phyloP scores from a whole-genome alignment of 1,284 basidiomycete species.

The Apiotrichum gracile region DNA sequence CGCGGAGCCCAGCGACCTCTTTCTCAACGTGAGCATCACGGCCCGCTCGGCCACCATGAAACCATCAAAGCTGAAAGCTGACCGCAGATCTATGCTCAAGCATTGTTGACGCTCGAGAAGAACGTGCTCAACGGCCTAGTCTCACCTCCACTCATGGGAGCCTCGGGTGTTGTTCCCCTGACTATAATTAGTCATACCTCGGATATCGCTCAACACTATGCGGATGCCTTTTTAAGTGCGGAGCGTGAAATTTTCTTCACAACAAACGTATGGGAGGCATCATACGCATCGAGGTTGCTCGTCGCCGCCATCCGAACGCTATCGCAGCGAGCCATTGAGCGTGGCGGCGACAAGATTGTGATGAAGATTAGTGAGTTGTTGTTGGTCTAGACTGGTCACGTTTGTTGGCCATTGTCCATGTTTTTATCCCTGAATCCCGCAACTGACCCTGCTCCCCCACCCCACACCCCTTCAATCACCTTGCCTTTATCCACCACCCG shows the following conservation, averaged over 20 bases:
- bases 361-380: constrained; percentile 25
- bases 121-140: constrained; percentile 23
- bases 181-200: constrained; percentile 30
- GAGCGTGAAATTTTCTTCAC: constrained; percentile 30
- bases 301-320: constrained; percentile 26
- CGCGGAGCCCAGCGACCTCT: constrained; percentile 19
- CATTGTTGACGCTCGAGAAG: constrained; percentile 19
- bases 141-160: constrained; percentile 24
- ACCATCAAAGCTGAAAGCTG: neutral
- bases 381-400: neutral
- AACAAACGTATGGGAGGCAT: constrained; percentile 33
- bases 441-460: neutral
- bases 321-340: constrained; percentile 20
- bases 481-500: too few relatives aligned
- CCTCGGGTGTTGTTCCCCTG: constrained; percentile 21
- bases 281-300: constrained; percentile 17
- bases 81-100: constrained; percentile 22
- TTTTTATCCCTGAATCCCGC: neutral
- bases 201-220: constrained; percentile 33
- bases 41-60: neutral
- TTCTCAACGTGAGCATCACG: constrained; percentile 20
- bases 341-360: constrained; percentile 24
- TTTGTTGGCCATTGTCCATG: neutral
- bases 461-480: too few relatives aligned
- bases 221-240: constrained; percentile 25